A percentile compares a stretch with the other conserved stretches of the same genome.
These are phyloP conservation scores for Boletus patriciae DNA, from an alignment of 768 basidiomycete species.

Conservation along the genomic window DNA sequence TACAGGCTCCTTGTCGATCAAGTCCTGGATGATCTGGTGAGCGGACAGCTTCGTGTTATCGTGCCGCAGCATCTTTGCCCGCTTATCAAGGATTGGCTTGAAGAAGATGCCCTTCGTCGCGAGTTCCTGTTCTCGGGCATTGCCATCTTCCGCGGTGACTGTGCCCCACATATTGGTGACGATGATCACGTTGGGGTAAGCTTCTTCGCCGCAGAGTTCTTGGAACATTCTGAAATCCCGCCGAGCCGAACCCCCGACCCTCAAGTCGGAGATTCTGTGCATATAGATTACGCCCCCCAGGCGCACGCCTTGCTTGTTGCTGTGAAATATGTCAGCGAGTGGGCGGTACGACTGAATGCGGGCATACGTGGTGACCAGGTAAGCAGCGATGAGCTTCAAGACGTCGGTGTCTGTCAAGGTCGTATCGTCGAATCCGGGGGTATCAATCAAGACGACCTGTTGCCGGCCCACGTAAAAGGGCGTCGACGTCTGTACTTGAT, in stretches of 20 bases:
- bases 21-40: conserved; percentile 42
- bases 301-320: conserved; percentile 37
- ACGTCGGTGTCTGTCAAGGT: conserved; percentile 49
- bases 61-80: conserved; percentile 46
- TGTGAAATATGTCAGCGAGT: conserved; percentile 19
- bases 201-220: conserved; percentile 51
- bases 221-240: conserved; percentile 53
- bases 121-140: conserved; percentile 48
- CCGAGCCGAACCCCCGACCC: conserved; percentile 48
- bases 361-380: conserved; percentile 34
- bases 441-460: conserved; percentile 54
- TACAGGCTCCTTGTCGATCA: conserved; percentile 42
- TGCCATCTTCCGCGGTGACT: conserved; percentile 37
- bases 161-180: conserved; percentile 55
- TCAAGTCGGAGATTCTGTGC: conserved; percentile 51
- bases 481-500: conserved; percentile 31
- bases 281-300: conserved; percentile 53
- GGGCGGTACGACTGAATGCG: background rate
- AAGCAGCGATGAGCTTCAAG: conserved; percentile 49
- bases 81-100: conserved; percentile 48
- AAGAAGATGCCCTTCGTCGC: conserved; percentile 44
- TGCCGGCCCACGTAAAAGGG: conserved; percentile 33
- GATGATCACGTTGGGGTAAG: conserved; percentile 50
- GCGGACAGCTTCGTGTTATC: conserved; percentile 44
- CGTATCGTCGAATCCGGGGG: conserved; percentile 64